Evolutionary conservation across 441 rosid genomes (phyloP).

Genomic region (Eutrema salsugineum): DNA sequence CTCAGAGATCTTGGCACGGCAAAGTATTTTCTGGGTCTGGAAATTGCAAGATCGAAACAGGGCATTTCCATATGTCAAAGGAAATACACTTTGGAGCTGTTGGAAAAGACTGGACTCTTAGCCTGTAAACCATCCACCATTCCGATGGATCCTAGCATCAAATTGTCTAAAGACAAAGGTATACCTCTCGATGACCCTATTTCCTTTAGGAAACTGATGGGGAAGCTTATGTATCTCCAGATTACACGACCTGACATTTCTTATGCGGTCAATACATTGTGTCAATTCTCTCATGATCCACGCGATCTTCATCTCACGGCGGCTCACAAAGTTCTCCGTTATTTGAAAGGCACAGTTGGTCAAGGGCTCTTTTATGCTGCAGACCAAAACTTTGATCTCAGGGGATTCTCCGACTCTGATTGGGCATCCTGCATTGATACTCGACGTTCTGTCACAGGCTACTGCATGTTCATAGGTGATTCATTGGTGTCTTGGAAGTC

Average conservation of each 20-base stretch:
- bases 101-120: not conserved
- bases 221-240: not conserved
- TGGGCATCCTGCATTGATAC: too few species aligned
- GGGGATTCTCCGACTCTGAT: too few species aligned
- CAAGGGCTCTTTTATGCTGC: not conserved
- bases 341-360: not conserved
- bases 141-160: not conserved
- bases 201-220: not conserved
- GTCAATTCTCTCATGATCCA: not conserved
- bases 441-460: too few species aligned
- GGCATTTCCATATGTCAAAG: not conserved
- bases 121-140: not conserved
- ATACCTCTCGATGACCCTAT: not conserved
- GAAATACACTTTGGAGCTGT: not conserved
- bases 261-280: not conserved
- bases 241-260: not conserved
- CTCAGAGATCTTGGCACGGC: not conserved
- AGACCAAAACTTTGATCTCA: too few species aligned
- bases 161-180: not conserved
- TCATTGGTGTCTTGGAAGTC: too few species aligned
- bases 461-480: too few species aligned
- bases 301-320: not conserved
- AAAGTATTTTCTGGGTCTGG: not conserved
- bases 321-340: not conserved
- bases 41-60: not conserved